Evolutionary conservation across 768 basidiomycete genomes (phyloP).

Genomic region (Kwoniella sp.): DNA sequence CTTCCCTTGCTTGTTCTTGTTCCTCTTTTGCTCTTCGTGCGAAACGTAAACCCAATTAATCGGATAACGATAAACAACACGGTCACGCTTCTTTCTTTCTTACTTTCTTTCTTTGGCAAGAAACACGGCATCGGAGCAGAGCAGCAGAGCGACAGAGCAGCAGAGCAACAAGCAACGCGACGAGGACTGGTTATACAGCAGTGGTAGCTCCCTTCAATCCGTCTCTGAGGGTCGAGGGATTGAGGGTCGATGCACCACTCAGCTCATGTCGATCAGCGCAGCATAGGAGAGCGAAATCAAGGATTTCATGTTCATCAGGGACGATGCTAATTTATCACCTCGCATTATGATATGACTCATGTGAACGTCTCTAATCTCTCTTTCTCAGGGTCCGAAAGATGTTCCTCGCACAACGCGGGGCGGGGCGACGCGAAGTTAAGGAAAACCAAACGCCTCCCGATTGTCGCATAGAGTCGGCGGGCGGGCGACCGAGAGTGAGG

Average conservation of each 20-base stretch:
- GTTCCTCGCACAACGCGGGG: neutral
- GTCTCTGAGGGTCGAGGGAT: too few relatives aligned
- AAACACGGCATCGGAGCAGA: too few relatives aligned
- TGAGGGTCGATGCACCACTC: neutral
- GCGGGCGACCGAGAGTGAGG: too few relatives aligned
- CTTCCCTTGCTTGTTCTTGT: neutral
- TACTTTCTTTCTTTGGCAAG: neutral
- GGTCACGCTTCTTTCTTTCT: neutral
- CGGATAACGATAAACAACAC: constrained; percentile 2
- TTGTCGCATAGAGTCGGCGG: too few relatives aligned
- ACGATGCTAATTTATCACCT: neutral
- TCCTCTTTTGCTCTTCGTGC: neutral
- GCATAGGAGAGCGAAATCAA: neutral
- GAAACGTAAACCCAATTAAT: neutral
- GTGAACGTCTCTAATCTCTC: neutral
- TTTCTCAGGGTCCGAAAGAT: neutral
- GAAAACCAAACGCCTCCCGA: neutral
- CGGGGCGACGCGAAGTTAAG: neutral
- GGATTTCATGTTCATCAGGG: neutral
- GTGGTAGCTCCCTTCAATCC: too few relatives aligned
- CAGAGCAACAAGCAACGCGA: neutral
- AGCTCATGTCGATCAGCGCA: neutral
- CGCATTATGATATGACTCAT: neutral
- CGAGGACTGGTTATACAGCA: too few relatives aligned
- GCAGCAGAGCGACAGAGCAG: neutral